These are phyloP conservation scores for Anthoceros angustus DNA, from an alignment of 225 moss, liverwort and hornwort species.

Conservation along the genomic window DNA sequence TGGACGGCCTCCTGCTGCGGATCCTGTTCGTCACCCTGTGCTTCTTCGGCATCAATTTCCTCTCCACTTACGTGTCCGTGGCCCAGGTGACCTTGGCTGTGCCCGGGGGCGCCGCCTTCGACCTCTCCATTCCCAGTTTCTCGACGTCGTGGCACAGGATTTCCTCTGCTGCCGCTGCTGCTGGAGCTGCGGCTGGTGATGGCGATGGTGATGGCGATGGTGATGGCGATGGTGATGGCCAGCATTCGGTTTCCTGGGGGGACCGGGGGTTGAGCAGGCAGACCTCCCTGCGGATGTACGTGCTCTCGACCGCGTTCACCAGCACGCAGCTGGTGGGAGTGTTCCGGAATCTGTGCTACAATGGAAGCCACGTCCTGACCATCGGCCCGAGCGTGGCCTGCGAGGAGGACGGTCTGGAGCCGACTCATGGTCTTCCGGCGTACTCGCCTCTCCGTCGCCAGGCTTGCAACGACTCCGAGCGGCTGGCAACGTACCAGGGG, in stretches of 20 bases:
- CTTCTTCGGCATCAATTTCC: neutral
- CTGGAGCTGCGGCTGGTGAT: no score
- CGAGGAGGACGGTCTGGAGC: neutral
- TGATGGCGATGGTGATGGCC: neutral
- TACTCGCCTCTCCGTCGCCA: neutral
- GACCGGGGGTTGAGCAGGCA: neutral
- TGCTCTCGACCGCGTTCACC: neutral
- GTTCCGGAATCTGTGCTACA: neutral
- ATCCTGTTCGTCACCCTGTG: neutral
- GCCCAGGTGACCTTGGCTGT: neutral
- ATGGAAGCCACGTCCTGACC: neutral
- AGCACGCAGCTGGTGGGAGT: conserved; percentile 3
- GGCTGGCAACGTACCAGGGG: neutral
- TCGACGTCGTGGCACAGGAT: no score
- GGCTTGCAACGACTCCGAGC: neutral
- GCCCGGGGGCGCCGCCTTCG: neutral
- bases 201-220: no score
- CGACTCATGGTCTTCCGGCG: neutral
- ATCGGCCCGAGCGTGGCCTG: neutral
- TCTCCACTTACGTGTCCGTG: neutral
- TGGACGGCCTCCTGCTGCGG: neutral
- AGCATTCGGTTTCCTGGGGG: neutral
- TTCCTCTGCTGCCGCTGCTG: no score
- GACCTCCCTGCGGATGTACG: neutral
- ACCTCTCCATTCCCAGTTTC: no score